Evolutionary conservation across 768 basidiomycete genomes (phyloP).

Genomic region (Leccinellum albellum): DNA sequence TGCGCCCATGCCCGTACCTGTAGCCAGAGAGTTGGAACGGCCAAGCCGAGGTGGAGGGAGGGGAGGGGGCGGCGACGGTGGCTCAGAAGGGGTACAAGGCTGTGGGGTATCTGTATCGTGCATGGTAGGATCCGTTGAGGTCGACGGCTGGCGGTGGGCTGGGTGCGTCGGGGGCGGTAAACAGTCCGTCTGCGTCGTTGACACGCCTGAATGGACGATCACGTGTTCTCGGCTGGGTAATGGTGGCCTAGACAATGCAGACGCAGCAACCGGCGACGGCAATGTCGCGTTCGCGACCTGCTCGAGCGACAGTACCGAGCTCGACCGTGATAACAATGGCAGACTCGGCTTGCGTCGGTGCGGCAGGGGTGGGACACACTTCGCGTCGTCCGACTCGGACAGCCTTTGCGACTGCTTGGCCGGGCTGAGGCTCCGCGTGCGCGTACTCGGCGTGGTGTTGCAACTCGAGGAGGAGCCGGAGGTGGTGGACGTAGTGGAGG

Average conservation of each 20-base stretch:
- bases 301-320: conserved; percentile 37
- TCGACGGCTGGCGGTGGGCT: conserved; percentile 39
- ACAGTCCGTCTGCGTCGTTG: conserved; percentile 1
- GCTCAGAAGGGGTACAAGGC: background rate
- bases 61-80: background rate
- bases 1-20: background rate
- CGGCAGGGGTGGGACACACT: conserved; percentile 33
- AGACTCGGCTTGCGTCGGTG: conserved; percentile 34
- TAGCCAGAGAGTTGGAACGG: conserved; percentile 48
- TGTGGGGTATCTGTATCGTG: conserved; percentile 23
- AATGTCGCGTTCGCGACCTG: conserved; percentile 40
- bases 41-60: conserved; percentile 38
- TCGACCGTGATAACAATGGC: conserved; percentile 31
- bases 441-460: background rate
- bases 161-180: conserved; percentile 53
- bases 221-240: conserved; percentile 20
- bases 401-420: conserved; percentile 15
- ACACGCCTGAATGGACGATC: background rate
- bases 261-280: conserved; percentile 5
- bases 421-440: conserved; percentile 32
- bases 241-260: conserved; percentile 19
- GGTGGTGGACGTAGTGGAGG: conserved; percentile 18
- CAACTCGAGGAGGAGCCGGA: background rate
- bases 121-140: conserved; percentile 16
- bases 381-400: conserved; percentile 20